Conservation (phyloP, 306 rosid genomes). For the Hippophae tibetana region DNA sequence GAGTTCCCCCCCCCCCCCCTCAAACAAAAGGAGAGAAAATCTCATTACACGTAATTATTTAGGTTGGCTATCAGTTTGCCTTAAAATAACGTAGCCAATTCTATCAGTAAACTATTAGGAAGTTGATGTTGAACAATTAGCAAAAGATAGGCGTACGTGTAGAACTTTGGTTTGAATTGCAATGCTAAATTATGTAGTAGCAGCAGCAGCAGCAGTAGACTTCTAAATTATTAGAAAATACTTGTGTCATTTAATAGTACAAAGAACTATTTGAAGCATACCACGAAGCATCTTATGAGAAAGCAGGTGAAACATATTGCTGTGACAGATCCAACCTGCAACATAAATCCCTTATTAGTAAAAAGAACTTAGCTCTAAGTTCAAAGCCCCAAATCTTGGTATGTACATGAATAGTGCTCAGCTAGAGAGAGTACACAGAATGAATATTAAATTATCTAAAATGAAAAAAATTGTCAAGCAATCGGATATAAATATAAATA, state of each 20-base stretch:
- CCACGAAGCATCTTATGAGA: constrained; percentile 86
- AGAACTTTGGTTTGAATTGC: background rate
- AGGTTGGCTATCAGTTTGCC: too few relatives aligned
- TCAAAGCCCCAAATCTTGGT: background rate
- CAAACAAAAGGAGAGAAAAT: too few relatives aligned
- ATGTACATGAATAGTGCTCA: background rate
- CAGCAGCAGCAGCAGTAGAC: background rate
- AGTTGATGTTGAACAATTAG: too few relatives aligned
- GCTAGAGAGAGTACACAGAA: too few relatives aligned
- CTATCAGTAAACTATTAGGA: too few relatives aligned
- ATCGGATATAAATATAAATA: too few relatives aligned
- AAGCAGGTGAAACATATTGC: constrained; percentile 96
- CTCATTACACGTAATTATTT: too few relatives aligned
- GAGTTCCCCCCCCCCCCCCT: too few relatives aligned
- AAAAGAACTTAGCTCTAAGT: background rate
- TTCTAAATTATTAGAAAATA: background rate
- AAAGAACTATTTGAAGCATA: constrained; percentile 29
- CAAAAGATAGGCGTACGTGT: too few relatives aligned
- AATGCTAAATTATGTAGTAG: background rate
- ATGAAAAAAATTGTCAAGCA: too few relatives aligned
- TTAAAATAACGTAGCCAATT: too few relatives aligned
- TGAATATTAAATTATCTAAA: too few relatives aligned
- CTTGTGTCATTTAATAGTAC: background rate
- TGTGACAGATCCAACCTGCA: constrained; percentile 95
- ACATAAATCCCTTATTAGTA: constrained; percentile 19